Percentiles rank a stretch among this genome's conserved stretches.
phyloP scores from a whole-genome alignment of 371 early-diverging fungal species.

The Capillidium heterosporum region DNA sequence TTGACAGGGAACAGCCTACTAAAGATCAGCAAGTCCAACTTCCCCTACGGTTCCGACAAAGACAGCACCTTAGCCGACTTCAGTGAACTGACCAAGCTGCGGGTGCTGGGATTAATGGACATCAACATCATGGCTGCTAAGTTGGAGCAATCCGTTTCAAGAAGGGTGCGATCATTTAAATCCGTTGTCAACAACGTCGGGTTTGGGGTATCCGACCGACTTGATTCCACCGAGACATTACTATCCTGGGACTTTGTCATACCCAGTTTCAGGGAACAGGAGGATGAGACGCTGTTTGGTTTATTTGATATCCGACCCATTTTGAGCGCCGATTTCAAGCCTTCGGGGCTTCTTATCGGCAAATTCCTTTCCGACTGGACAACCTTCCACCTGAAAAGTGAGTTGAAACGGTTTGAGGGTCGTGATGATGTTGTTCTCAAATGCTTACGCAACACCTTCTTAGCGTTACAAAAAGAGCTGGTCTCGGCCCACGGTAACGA shows the following conservation, averaged over 20 bases:
- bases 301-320: constrained; percentile 58
- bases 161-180: constrained; percentile 75
- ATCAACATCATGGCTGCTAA: constrained; percentile 62
- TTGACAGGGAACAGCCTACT: constrained; percentile 78
- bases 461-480: constrained; percentile 54
- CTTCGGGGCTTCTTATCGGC: constrained; percentile 9
- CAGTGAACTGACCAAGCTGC: constrained; percentile 45
- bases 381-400: constrained; percentile 36
- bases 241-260: constrained; percentile 65
- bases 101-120: constrained; percentile 73
- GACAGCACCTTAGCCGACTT: constrained; percentile 38
- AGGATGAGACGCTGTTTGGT: constrained; percentile 77
- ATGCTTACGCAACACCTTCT: constrained; percentile 49
- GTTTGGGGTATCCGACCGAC: constrained; percentile 74
- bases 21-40: constrained; percentile 55
- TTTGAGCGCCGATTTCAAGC: constrained; percentile 27
- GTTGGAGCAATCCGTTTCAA: constrained; percentile 62
- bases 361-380: constrained; percentile 56
- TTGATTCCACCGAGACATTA: constrained; percentile 37
- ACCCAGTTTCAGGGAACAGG: constrained; percentile 60
- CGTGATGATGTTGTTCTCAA: constrained; percentile 31
- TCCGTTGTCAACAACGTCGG: constrained; percentile 61
- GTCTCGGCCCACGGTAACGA: constrained; percentile 22
- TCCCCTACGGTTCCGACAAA: constrained; percentile 10
- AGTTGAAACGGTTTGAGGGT: constrained; percentile 41